These are phyloP conservation scores for Hypericum perforatum DNA, from an alignment of 345 rosid genomes.

Conservation along the genomic window DNA sequence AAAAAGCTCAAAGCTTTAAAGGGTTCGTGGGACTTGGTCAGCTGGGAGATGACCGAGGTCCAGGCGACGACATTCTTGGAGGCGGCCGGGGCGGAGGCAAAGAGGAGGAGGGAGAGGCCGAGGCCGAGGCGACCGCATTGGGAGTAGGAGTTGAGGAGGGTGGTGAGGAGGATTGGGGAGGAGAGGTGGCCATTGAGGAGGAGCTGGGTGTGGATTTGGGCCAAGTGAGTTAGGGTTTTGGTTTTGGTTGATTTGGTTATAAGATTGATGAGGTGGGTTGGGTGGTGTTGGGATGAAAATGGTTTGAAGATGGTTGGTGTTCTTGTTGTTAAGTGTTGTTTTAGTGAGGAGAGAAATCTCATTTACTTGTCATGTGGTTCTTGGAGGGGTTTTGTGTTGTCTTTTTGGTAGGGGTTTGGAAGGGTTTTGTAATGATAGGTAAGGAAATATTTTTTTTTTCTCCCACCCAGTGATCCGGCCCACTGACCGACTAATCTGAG, in stretches of 20 bases:
- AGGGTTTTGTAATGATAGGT: no score
- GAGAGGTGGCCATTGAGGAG: conserved; percentile 17
- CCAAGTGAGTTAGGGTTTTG: conserved; percentile 17
- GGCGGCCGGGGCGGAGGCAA: conserved; percentile 16
- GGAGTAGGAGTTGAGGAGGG: conserved; percentile 29
- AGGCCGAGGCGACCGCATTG: conserved; percentile 17
- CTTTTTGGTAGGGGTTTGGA: no score
- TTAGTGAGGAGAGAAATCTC: no score
- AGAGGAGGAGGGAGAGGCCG: conserved; percentile 21
- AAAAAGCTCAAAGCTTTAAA: conserved; percentile 21
- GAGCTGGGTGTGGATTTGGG: conserved; percentile 29
- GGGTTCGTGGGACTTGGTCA: conserved; percentile 19
- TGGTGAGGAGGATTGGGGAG: conserved; percentile 27
- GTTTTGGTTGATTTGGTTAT: neutral
- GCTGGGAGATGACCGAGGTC: conserved; percentile 30
- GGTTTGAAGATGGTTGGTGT: no score
- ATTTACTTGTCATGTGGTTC: no score
- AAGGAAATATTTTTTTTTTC: no score
- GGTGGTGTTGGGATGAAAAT: neutral
- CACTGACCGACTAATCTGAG: no score
- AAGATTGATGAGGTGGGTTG: neutral
- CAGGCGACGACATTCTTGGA: conserved; percentile 26
- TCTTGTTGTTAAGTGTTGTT: no score
- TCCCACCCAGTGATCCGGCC: no score
- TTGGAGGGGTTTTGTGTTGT: no score